Base-by-base conservation (phyloP, 495 filamentous ascomycete genomes). In the Clohesyomyces aquaticus region DNA sequence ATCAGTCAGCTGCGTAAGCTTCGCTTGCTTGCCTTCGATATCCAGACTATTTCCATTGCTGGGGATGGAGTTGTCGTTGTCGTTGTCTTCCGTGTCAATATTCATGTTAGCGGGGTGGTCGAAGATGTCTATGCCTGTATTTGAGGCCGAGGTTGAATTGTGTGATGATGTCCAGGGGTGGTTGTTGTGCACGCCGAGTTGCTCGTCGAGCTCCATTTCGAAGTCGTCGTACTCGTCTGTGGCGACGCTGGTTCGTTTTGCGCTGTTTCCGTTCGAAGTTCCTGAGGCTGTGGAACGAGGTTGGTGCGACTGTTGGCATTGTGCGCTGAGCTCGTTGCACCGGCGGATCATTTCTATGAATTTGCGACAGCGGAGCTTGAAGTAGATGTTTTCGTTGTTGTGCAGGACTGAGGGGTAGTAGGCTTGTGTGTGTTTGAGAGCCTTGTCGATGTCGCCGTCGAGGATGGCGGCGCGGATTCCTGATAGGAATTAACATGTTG, bases 321-420 rank as follows among this genome's bases (percentile, higher is more conserved):
- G 49, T 35, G 71, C 49, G 63, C 72, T 46, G 62, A 83, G 79
- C 10, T 89, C 76, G 63, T 96, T 87, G 60, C 84, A 88, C 59
- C 82, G 85, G 23, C 92, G 87, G 66, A 96, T 93, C 91, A 98
- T 96, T 76, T 98, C 94, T 50, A 98, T 85, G 71, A 97, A 96
- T 75, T 93, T 96, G 65, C 91, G 84, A 71, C 94, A 96, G 59
- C 87, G 85, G 49, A 99, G 79, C 57, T 90, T 88, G 76, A 98
- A 99, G 73, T 91, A 88, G 26, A 97, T 92, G 42, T 92, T 87
- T 28, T 91, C 85, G 66, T 96, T 90, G n/a, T 91, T 84, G 42
- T 85, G 81, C 11, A 99, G 81, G 6, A 98, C 94, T 22, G 80
- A 78, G 10, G 91, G 87, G 72, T 96, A 98, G 68, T 85, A 91